A percentile compares a stretch with the other conserved stretches of the same genome.
phyloP scores from a whole-genome alignment of 371 early-diverging fungal species.

The Circinella umbellata region DNA sequence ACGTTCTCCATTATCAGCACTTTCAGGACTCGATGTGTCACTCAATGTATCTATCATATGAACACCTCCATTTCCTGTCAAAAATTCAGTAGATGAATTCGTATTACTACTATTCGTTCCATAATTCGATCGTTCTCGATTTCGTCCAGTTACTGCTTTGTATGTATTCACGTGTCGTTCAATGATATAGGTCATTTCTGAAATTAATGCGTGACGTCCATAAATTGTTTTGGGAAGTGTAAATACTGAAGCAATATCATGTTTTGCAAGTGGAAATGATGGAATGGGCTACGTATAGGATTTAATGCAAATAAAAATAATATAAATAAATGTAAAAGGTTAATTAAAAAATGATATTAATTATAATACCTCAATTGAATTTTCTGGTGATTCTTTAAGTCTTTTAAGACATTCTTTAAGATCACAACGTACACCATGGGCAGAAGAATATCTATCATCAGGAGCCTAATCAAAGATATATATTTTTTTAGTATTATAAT shows the following conservation, averaged over 20 bases:
- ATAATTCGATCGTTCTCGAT: slow-evolving; percentile 23
- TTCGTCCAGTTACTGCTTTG: slow-evolving; percentile 19
- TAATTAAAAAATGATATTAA: no score
- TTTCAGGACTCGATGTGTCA: slow-evolving; percentile 28
- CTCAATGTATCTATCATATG: not conserved
- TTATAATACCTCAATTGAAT: slow-evolving; percentile 15
- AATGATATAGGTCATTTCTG: slow-evolving; percentile 41
- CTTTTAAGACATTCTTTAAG: slow-evolving; percentile 48
- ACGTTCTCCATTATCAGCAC: not conserved
- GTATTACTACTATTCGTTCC: slow-evolving; percentile 1
- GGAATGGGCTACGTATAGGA: slow-evolving; percentile 15
- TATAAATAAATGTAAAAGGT: not conserved
- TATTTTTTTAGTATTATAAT: no score
- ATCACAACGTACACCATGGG: slow-evolving; percentile 58
- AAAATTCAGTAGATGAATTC: not conserved
- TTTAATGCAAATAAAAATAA: not conserved
- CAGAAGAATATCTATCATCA: slow-evolving; percentile 58
- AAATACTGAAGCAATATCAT: slow-evolving; percentile 50
- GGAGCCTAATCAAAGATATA: slow-evolving; percentile 42
- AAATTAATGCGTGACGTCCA: slow-evolving; percentile 45
- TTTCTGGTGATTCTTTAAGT: not conserved
- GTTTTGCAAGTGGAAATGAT: slow-evolving; percentile 42
- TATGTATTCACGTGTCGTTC: slow-evolving; percentile 35
- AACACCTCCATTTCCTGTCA: not conserved
- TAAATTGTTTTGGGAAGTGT: slow-evolving; percentile 45